Percentiles rank a stretch among this genome's conserved stretches.
These are phyloP conservation scores for Linum usitatissimum DNA, from an alignment of 345 rosid species.

Conservation along the genomic window DNA sequence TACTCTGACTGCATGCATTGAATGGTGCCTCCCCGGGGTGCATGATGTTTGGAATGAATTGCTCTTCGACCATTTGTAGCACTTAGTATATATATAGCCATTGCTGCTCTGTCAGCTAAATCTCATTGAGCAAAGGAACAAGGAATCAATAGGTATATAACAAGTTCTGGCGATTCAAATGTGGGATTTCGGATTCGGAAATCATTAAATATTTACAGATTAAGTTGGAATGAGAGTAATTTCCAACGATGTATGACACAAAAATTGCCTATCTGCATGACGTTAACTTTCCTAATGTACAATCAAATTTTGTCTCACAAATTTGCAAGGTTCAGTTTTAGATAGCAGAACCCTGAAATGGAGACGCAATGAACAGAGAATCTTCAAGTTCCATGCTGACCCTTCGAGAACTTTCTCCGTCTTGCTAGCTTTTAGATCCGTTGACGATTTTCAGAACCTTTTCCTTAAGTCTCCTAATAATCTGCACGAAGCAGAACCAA, in stretches of 20 bases:
- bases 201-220: not conserved
- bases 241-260: too few species aligned
- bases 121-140: conserved; percentile 14
- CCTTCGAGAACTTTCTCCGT: too few species aligned
- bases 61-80: conserved; percentile 60
- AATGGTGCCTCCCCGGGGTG: conserved; percentile 95
- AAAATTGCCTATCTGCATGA: too few species aligned
- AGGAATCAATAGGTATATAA: not conserved
- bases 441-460: conserved; percentile 45
- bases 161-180: not conserved
- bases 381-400: not conserved
- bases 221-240: too few species aligned
- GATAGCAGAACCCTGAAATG: too few species aligned
- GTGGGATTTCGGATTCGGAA: not conserved
- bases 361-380: too few species aligned
- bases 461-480: conserved; percentile 43
- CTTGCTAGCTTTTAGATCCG: conserved; percentile 23
- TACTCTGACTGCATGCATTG: conserved; percentile 92
- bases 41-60: conserved; percentile 94
- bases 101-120: not conserved
- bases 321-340: too few species aligned
- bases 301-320: too few species aligned
- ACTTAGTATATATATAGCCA: not conserved
- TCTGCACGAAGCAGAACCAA: conserved; percentile 26
- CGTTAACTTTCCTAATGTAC: too few species aligned